A percentile compares a stretch with the other conserved stretches of the same genome.
Conservation (phyloP, 2,329 filamentous ascomycete genomes). For the Aaosphaeria arxii region DNA sequence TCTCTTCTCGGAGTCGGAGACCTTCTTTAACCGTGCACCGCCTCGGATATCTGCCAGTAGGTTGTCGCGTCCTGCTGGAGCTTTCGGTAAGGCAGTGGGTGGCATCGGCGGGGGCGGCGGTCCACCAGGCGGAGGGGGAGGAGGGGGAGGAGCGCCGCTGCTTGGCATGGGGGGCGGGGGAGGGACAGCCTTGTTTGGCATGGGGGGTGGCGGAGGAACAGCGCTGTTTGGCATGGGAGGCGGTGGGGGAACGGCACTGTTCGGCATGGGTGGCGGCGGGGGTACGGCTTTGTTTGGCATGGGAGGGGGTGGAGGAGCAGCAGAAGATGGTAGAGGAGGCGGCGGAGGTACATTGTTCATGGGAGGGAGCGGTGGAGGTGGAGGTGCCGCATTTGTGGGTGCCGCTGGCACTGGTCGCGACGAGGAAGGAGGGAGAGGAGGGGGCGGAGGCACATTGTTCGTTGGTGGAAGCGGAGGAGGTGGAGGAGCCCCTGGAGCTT, state of each 20-base stretch:
- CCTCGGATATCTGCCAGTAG: conserved; percentile 71
- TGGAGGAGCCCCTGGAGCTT: conserved; percentile 41
- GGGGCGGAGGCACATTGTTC: conserved; percentile 26
- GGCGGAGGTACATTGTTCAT: conserved; percentile 19
- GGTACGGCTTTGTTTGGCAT: conserved; percentile 30
- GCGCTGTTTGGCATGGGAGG: conserved; percentile 26
- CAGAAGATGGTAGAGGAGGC: conserved; percentile 21
- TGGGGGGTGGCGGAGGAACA: conserved; percentile 39
- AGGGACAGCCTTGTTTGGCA: conserved; percentile 30
- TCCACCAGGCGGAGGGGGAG: background rate
- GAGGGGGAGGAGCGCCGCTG: conserved; percentile 21
- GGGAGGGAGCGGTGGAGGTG: conserved; percentile 16
- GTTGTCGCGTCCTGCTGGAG: conserved; percentile 53
- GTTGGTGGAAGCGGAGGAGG: conserved; percentile 59
- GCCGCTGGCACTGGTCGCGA: conserved; percentile 25
- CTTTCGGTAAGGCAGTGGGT: conserved; percentile 35
- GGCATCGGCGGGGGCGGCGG: conserved; percentile 33
- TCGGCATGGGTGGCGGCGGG: conserved; percentile 28
- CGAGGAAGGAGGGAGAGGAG: conserved; percentile 25
- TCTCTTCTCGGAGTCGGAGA: conserved; percentile 66
- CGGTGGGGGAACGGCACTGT: conserved; percentile 1
- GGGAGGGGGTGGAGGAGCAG: conserved; percentile 34
- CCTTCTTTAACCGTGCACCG: conserved; percentile 66
- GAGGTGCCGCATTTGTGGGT: conserved; percentile 20
- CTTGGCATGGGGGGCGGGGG: conserved; percentile 43